A percentile compares a stretch with the other conserved stretches of the same genome.
Evolutionary conservation across 257 asterid genomes (phyloP).

Genomic region (Plantago ovata): DNA sequence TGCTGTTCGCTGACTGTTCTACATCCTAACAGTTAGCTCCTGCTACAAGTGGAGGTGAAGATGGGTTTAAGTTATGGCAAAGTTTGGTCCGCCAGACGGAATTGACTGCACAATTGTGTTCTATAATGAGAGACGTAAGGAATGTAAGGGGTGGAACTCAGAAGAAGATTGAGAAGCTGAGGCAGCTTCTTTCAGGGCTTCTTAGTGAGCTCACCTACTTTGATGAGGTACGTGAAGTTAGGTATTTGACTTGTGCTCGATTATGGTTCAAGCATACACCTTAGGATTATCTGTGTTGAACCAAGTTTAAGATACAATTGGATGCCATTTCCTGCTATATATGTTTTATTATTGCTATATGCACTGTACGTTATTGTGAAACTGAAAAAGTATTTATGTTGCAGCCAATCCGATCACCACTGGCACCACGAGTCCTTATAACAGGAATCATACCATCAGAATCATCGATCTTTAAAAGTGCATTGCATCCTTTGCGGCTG

Average conservation of each 20-base stretch:
- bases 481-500: constrained; percentile 77
- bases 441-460: constrained; percentile 94
- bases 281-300: background rate
- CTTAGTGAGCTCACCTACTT: constrained; percentile 98
- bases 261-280: constrained; percentile 11
- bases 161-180: constrained; percentile 93
- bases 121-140: constrained; percentile 89
- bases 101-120: constrained; percentile 91
- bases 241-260: background rate
- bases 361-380: constrained; percentile 5
- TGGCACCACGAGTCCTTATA: constrained; percentile 80
- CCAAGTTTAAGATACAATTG: background rate
- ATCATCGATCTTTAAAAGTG: constrained; percentile 92
- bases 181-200: constrained; percentile 94
- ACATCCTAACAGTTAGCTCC: constrained; percentile 56
- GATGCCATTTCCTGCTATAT: background rate
- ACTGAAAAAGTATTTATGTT: constrained; percentile 7
- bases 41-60: constrained; percentile 60
- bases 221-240: constrained; percentile 60
- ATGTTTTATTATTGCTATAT: constrained; percentile 1
- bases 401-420: constrained; percentile 97
- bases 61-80: constrained; percentile 93
- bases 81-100: constrained; percentile 96
- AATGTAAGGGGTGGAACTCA: constrained; percentile 95
- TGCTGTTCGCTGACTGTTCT: constrained; percentile 28